Evolutionary conservation across 139 green algal species (phyloP), one percentile per base, ranked within the genome.

Genomic region (Picochlorum sp.): DNA sequence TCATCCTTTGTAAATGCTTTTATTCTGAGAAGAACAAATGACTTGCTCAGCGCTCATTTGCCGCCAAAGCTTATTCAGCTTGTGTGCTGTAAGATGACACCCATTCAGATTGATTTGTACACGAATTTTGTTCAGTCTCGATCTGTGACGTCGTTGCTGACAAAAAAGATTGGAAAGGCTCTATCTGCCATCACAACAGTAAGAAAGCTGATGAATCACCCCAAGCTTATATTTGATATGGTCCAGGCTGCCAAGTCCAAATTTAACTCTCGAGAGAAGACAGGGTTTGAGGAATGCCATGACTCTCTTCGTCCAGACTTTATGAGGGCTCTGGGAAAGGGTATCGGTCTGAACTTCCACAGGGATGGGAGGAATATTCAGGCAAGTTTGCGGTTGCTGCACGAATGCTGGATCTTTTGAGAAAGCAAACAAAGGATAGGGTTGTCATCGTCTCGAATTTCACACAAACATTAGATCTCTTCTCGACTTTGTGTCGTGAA

Each of bases 171-270:
- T 55, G 72, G 75, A 5, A 70, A 77, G 10, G 86, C 91, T 16
- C 83, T 96, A 37, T 78, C 77, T 13, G 89, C 89, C 67, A 96
- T 96, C 79, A 96, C 86, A 23, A 77, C 75, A 1, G 77, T 99
- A 4, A 94, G 95, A 70, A 98, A 98, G 85, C 86, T 98, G 54
- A 94, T 90, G 85, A 97, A 96, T 82, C 92, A 98, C 77, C 92
- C 92, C 9, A 97, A 97, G 50, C 81, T 97, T 31, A 90, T 93
- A 51, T 89, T 86, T 59, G 87, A 95, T 65, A 67, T 62, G 41
- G 70, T 88, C 28, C 49, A 81, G 18, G 37, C 37, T 45, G 20
- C 8, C 14, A 62, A 24, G 15, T 20, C 11, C 14, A 16, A 20
- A 26, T 38, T 14, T 6, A 34, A 30, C 37, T 54, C 49, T 69